Percentiles rank a stretch among this genome's conserved stretches.
Conservation (phyloP, 495 filamentous ascomycete genomes). For the Tirmania nivea region DNA sequence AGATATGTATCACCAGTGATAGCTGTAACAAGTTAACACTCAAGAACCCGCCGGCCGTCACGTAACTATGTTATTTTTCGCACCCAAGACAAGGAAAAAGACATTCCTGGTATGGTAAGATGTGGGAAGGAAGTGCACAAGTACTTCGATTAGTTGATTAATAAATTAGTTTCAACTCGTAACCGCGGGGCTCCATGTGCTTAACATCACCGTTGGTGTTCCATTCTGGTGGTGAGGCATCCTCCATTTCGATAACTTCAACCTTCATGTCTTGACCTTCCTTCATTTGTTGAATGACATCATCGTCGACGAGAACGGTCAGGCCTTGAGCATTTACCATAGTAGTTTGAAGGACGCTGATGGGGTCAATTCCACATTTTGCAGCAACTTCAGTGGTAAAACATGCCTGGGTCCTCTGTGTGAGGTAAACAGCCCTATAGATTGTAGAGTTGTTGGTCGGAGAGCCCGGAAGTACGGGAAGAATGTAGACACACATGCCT, state of each 20-base stretch:
- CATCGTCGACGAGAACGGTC: constrained; percentile 73
- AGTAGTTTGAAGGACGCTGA: constrained; percentile 43
- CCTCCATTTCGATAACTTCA: constrained; percentile 16
- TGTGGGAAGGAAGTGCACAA: too few relatives aligned
- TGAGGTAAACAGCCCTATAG: constrained; percentile 74
- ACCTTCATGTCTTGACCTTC: constrained; percentile 82
- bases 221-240: constrained; percentile 16
- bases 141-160: constrained; percentile 1
- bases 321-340: constrained; percentile 50
- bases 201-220: constrained; percentile 23
- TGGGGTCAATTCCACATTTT: constrained; percentile 59
- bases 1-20: too few relatives aligned
- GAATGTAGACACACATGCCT: constrained; percentile 78
- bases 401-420: constrained; percentile 47
- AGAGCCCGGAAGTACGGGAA: constrained; percentile 32
- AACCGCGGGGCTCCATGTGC: constrained; percentile 1
- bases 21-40: too few relatives aligned
- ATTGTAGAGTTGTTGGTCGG: constrained; percentile 35
- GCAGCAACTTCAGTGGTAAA: constrained; percentile 45
- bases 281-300: constrained; percentile 61
- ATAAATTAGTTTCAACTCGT: constrained; percentile 17
- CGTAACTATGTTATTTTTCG: too few relatives aligned
- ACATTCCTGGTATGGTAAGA: too few relatives aligned
- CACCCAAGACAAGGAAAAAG: too few relatives aligned
- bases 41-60: too few relatives aligned